phyloP scores from a whole-genome alignment of 805 yeast genomes.

The Wickerhamomyces xylosicus region DNA sequence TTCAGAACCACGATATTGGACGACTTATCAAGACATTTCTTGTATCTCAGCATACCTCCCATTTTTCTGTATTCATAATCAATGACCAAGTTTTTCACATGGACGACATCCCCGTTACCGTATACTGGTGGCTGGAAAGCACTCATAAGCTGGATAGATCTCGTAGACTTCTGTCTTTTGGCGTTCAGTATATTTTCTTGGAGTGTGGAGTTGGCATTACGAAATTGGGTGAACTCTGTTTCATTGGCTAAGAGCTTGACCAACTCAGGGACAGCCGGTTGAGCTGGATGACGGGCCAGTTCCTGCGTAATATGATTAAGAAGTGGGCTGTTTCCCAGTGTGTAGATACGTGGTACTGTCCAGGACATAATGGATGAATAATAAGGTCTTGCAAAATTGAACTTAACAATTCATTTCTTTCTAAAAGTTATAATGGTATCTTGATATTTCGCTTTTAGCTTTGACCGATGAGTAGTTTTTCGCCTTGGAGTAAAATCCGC shows the following conservation, averaged over 20 bases:
- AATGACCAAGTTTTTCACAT: conserved; percentile 12
- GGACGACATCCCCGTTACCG: conserved; percentile 12
- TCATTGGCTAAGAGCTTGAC: conserved; percentile 32
- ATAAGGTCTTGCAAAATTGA: too few species aligned
- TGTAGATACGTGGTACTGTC: background rate
- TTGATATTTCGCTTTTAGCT: too few species aligned
- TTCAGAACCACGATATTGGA: conserved; percentile 52
- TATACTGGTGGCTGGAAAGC: conserved; percentile 17
- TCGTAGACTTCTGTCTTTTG: conserved; percentile 4
- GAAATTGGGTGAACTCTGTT: conserved; percentile 30
- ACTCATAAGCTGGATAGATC: conserved; percentile 12
- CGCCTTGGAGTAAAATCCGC: too few species aligned
- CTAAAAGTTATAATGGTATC: too few species aligned
- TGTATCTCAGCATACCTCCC: conserved; percentile 10
- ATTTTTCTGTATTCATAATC: conserved; percentile 10
- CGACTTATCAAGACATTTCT: conserved; percentile 19
- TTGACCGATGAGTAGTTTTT: too few species aligned
- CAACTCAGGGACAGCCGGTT: conserved; percentile 27
- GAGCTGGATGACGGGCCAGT: conserved; percentile 4
- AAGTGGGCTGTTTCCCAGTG: conserved; percentile 2
- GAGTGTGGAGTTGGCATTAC: conserved; percentile 28
- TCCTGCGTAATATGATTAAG: background rate
- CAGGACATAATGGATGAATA: background rate
- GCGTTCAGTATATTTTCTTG: conserved; percentile 11
- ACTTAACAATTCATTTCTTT: too few species aligned